Percentiles rank a stretch among this genome's conserved stretches.
These are phyloP conservation scores for Colletotrichum lupini DNA, from an alignment of 2,329 filamentous ascomycete species.

Conservation along the genomic window DNA sequence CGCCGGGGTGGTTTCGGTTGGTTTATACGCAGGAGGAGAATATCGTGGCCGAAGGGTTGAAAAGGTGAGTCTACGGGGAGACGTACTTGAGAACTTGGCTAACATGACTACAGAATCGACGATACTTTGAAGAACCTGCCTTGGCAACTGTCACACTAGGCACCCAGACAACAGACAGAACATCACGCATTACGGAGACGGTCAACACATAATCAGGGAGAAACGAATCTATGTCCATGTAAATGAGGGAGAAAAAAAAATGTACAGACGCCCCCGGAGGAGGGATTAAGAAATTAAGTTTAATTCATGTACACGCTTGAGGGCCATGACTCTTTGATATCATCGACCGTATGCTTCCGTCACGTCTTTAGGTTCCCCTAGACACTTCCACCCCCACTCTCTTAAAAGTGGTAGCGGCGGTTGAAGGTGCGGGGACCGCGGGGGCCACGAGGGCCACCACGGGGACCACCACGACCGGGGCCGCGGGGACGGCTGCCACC, in stretches of 20 bases:
- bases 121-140: background rate
- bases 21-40: slow-evolving; percentile 58
- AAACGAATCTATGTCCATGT: slow-evolving; percentile 23
- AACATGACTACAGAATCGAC: background rate
- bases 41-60: slow-evolving; percentile 50
- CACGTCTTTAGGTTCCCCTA: background rate
- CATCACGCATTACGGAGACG: background rate
- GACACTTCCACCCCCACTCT: background rate
- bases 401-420: slow-evolving; percentile 22
- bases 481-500: background rate
- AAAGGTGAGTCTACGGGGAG: slow-evolving; percentile 40
- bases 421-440: slow-evolving; percentile 19
- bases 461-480: background rate
- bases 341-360: background rate
- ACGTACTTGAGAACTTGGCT: background rate
- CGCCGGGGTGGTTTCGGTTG: slow-evolving; percentile 64
- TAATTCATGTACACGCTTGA: slow-evolving; percentile 29
- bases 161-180: no score
- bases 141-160: background rate
- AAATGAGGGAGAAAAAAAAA: background rate
- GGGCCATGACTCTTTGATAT: slow-evolving; percentile 1
- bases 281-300: slow-evolving; percentile 24
- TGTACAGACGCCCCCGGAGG: slow-evolving; percentile 5
- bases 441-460: background rate
- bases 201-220: background rate